Evolutionary conservation across 352 stramenopile species (phyloP).

Genomic region (Pythium dissimile): DNA sequence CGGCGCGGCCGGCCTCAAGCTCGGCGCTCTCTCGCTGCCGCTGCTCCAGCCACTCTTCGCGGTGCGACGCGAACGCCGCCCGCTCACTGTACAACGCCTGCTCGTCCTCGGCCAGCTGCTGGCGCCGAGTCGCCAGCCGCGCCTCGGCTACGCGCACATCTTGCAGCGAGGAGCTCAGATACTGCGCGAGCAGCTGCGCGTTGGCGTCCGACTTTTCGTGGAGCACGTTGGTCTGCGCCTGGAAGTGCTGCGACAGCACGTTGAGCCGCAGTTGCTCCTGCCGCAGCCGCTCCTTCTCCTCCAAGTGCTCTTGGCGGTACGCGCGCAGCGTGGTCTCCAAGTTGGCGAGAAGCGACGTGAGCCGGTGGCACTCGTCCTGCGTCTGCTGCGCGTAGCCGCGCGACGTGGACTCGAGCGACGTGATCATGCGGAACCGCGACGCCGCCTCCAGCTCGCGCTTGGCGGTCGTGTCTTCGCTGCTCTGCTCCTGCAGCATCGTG

Average conservation of each 20-base stretch:
- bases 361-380: conserved; percentile 59
- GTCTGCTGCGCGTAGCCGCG: conserved; percentile 45
- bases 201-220: conserved; percentile 41
- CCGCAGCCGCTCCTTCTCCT: conserved; percentile 71
- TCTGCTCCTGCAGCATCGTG: conserved; percentile 42
- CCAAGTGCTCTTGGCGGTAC: conserved; percentile 52
- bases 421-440: conserved; percentile 56
- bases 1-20: conserved; percentile 1
- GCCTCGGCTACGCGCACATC: conserved; percentile 34
- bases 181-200: conserved; percentile 19
- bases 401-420: conserved; percentile 55
- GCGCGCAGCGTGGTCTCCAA: conserved; percentile 53
- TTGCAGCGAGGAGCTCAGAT: conserved; percentile 22
- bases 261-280: conserved; percentile 67
- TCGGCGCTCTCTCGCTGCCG: conserved; percentile 19
- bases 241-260: conserved; percentile 56
- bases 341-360: conserved; percentile 41
- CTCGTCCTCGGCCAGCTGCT: conserved; percentile 21
- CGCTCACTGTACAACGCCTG: conserved; percentile 25
- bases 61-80: conserved; percentile 24
- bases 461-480: conserved; percentile 30
- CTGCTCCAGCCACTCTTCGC: conserved; percentile 32
- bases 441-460: conserved; percentile 47
- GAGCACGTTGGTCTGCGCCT: conserved; percentile 52
- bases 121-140: conserved; percentile 28